Evolutionary conservation across 805 yeast genomes (phyloP), one percentile per base, ranked within the genome.

Genomic region (Yueomyces sp.): DNA sequence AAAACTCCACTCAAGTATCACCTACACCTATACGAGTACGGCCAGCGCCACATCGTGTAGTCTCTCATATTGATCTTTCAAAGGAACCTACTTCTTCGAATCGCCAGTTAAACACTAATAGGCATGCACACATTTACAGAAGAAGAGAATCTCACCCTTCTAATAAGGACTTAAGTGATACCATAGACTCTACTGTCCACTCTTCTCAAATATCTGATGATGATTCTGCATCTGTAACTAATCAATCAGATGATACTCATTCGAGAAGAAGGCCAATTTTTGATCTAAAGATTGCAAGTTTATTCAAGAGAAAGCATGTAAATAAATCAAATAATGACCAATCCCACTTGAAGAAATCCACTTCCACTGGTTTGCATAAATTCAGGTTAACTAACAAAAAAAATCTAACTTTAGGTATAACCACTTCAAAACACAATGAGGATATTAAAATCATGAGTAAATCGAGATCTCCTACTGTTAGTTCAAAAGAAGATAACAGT

Each of bases 281-380:
- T 30, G 59, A 54, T 36, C 49, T 51, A 42, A 56, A 52, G 37
- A 47, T 56, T 37, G 55, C 49, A 2, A 55, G 45, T 36, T 44
- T 52, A 26, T 51, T 50, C 40, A 47, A 45, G 38, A 44, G 49
- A 19, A 50, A 49, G 38, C 28, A 36, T 4, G 31, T 33, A 26
- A 29, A 11, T 28, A 40, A 41, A 12, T 27, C 32, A 5, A 4
- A 39, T 26, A 39, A 26, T 8, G 32, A 40, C 4, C 9, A 39
- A 5, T 19, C 19, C 19, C 19, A 19, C 19, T 19, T 19, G 19
- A 34, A 34, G 37, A 34, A 34, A 34, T 34, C 37, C 2, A 5
- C 37, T 7, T 9, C 12, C 5, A 9, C 37, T 11, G 12, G 26
- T 5, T 5, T 5, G 8, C 37, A 34, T 11, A 34, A 34, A 34